These are phyloP conservation scores for Fusarium temperatum DNA, from an alignment of 2,329 filamentous ascomycete species.

Conservation along the genomic window DNA sequence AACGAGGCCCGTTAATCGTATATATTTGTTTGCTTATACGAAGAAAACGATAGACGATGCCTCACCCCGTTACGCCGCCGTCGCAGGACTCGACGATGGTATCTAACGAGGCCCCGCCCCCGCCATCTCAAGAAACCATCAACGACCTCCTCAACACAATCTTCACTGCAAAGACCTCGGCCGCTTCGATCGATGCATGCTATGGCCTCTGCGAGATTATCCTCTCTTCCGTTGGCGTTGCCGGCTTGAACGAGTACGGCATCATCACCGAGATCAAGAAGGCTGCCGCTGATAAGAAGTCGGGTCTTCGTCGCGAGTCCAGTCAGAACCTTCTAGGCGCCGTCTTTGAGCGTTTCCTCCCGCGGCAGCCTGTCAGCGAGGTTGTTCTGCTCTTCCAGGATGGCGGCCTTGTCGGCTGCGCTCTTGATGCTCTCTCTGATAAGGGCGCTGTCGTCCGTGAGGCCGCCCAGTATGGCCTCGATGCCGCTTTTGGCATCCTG, in stretches of 20 bases:
- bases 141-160: constrained; percentile 70
- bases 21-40: constrained; percentile 2
- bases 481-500: constrained; percentile 83
- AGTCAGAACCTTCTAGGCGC: constrained; percentile 95
- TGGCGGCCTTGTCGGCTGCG: constrained; percentile 74
- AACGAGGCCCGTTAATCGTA: constrained; percentile 30
- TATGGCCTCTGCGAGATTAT: constrained; percentile 70
- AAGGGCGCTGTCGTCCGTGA: constrained; percentile 91
- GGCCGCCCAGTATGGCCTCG: constrained; percentile 91
- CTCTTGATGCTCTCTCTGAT: constrained; percentile 87
- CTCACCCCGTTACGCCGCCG: constrained; percentile 60
- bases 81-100: constrained; percentile 51
- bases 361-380: constrained; percentile 80
- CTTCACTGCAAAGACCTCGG: constrained; percentile 74
- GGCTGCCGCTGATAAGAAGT: constrained; percentile 94
- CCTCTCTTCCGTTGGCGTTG: constrained; percentile 62
- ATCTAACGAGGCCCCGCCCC: constrained; percentile 58
- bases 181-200: constrained; percentile 71
- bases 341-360: constrained; percentile 88
- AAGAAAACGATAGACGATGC: constrained; percentile 49
- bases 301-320: constrained; percentile 82
- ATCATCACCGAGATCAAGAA: constrained; percentile 68
- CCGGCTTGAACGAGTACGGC: constrained; percentile 63
- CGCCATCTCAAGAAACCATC: constrained; percentile 74
- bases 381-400: constrained; percentile 85